Percentiles rank a stretch among this genome's conserved stretches.
phyloP scores from a whole-genome alignment of 2,329 filamentous ascomycete species.

The Cladosporium sp. region DNA sequence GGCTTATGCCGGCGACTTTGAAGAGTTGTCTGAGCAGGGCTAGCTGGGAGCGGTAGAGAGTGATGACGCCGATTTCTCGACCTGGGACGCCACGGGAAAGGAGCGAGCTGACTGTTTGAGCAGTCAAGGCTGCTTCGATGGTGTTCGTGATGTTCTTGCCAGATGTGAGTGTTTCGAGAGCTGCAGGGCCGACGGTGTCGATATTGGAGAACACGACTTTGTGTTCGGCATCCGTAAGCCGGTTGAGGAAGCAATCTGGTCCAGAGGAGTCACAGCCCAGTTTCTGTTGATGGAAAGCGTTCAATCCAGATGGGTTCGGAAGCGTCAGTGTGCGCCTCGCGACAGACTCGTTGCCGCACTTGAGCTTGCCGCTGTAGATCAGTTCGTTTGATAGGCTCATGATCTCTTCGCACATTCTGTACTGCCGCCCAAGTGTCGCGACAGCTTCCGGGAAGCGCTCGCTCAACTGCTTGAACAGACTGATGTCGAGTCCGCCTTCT shows the following conservation, averaged over 20 bases:
- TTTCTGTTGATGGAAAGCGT: slow-evolving; percentile 33
- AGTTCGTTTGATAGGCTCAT: slow-evolving; percentile 91
- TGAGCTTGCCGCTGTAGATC: slow-evolving; percentile 87
- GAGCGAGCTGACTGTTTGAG: slow-evolving; percentile 78
- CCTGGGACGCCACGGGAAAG: slow-evolving; percentile 73
- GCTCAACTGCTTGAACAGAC: slow-evolving; percentile 89
- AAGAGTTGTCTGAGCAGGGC: slow-evolving; percentile 76
- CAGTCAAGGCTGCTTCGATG: slow-evolving; percentile 74
- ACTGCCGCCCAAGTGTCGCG: slow-evolving; percentile 90
- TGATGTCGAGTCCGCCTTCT: slow-evolving; percentile 83
- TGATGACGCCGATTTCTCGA: slow-evolving; percentile 86
- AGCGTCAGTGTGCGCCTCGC: slow-evolving; percentile 68
- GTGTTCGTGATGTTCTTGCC: slow-evolving; percentile 88
- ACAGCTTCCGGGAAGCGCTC: slow-evolving; percentile 85
- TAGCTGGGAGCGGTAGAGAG: slow-evolving; percentile 92
- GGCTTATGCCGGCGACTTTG: slow-evolving; percentile 38
- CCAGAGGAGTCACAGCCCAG: not conserved
- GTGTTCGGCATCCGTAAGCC: slow-evolving; percentile 66
- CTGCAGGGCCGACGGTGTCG: slow-evolving; percentile 65
- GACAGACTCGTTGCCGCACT: slow-evolving; percentile 80
- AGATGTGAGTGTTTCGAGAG: slow-evolving; percentile 67
- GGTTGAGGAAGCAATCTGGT: slow-evolving; percentile 70
- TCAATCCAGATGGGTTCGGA: slow-evolving; percentile 48
- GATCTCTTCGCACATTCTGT: slow-evolving; percentile 96
- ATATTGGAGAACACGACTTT: slow-evolving; percentile 91